Base-by-base conservation (phyloP, 345 rosid genomes). In the Gossypium thurberi region DNA sequence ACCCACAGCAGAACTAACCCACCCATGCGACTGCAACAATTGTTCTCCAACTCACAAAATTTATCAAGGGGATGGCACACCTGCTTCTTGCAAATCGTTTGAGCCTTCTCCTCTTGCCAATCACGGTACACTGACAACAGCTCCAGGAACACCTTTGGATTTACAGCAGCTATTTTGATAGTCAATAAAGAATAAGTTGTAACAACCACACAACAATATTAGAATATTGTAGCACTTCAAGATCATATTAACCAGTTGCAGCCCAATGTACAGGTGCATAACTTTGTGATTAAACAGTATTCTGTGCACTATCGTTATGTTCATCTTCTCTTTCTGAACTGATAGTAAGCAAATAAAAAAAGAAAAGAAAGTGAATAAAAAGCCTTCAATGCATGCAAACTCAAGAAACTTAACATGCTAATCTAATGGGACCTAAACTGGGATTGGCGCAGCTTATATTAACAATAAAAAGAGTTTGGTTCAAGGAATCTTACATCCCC, bases 91-190 rank as follows among this genome's bases (percentile, higher is more conserved):
- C 91, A 82, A 20, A 89, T 90, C 6, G 15, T 48, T 48, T 13
- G 17, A 13, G 52, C 83, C 84, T 85, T 88, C 71, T 53, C 81
- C 61, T 89, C 92, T 70, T 89, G 97, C 97, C 97, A 94, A 48
- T 86, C 87, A 8, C 87, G 89, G 63, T 90, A 91, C 77, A 85
- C 73, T 2, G 97, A 85, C 85, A 94, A 88, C 75, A 94, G 93
- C 87, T 94, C 97, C 70, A 87, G 56, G 18, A 94, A 81, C 76
- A 90, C 87, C 78, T 92, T 84, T 7, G 97, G 97, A 77, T 90
- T 82, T n/a, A 94, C 88, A 2, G 87, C 78, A 80, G 83, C 97
- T 94, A 61, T 26, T 43, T 76, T 2, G 59, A 64, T 13, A 72
- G 68, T 40, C 21, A 59, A 77, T 37, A 26, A 73, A 7, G 13